Percentiles rank a stretch among this genome's conserved stretches.
phyloP scores from a whole-genome alignment of 441 rosid species.

The Adansonia gregorii region DNA sequence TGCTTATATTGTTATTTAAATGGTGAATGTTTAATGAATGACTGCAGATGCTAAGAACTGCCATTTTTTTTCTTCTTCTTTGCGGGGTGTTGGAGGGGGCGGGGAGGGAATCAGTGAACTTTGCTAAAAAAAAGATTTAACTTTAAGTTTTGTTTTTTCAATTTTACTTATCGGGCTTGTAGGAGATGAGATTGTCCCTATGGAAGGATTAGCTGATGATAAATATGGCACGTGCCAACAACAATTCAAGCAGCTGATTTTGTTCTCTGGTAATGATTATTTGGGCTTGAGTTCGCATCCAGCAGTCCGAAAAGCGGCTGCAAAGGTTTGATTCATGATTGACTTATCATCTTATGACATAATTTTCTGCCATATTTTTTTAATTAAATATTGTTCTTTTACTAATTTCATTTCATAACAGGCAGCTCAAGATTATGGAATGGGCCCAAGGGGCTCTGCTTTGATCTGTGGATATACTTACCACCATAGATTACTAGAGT shows the following conservation, averaged over 20 bases:
- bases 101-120: not conserved
- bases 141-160: not conserved
- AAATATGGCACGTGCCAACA: constrained; percentile 20
- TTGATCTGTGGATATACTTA: constrained; percentile 89
- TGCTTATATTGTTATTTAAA: not conserved
- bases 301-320: constrained; percentile 62
- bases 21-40: not conserved
- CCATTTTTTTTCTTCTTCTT: not conserved
- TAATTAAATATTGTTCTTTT: constrained; percentile 7
- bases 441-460: constrained; percentile 98
- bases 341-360: not conserved
- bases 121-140: not conserved
- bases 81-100: not conserved
- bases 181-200: constrained; percentile 63
- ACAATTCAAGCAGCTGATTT: constrained; percentile 63
- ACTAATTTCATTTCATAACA: constrained; percentile 31
- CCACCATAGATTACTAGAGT: constrained; percentile 79
- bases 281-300: constrained; percentile 96
- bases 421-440: constrained; percentile 89
- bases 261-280: constrained; percentile 95
- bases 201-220: constrained; percentile 13
- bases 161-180: constrained; percentile 19
- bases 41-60: not conserved
- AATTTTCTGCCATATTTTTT: constrained; percentile 17
- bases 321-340: constrained; percentile 52